phyloP scores from a whole-genome alignment of 345 rosid species.

The Bruguiera sexangula region DNA sequence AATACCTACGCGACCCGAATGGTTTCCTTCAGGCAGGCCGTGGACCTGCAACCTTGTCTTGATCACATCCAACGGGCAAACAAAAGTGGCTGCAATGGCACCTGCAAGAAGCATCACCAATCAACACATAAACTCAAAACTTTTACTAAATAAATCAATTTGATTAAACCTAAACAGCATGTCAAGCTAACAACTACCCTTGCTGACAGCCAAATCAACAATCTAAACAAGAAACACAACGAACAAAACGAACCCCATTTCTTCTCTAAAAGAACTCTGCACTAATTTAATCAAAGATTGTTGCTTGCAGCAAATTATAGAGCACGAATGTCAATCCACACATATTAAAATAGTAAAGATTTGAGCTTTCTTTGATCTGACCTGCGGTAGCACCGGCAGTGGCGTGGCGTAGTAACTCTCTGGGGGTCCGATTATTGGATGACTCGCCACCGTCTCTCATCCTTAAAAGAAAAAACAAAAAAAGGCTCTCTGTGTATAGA shows the following conservation, averaged over 20 bases:
- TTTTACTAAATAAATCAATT: not conserved
- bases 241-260: too few species aligned
- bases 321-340: not conserved
- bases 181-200: not conserved
- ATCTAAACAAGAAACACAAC: too few species aligned
- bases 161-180: not conserved
- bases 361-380: constrained; percentile 23
- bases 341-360: not conserved
- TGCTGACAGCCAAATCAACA: too few species aligned
- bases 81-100: constrained; percentile 83
- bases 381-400: constrained; percentile 92
- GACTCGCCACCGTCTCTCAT: constrained; percentile 49
- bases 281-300: too few species aligned
- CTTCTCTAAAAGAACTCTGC: too few species aligned
- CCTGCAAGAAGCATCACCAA: constrained; percentile 41
- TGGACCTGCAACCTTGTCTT: constrained; percentile 90
- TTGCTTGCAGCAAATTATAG: not conserved
- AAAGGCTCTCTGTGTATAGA: constrained; percentile 6
- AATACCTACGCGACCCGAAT: constrained; percentile 60
- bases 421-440: constrained; percentile 29
- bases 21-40: constrained; percentile 59
- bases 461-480: constrained; percentile 10
- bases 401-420: constrained; percentile 52
- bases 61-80: constrained; percentile 97
- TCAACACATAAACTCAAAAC: not conserved